Conservation (phyloP, 2,329 filamentous ascomycete species). For the Penicillium italicum region DNA sequence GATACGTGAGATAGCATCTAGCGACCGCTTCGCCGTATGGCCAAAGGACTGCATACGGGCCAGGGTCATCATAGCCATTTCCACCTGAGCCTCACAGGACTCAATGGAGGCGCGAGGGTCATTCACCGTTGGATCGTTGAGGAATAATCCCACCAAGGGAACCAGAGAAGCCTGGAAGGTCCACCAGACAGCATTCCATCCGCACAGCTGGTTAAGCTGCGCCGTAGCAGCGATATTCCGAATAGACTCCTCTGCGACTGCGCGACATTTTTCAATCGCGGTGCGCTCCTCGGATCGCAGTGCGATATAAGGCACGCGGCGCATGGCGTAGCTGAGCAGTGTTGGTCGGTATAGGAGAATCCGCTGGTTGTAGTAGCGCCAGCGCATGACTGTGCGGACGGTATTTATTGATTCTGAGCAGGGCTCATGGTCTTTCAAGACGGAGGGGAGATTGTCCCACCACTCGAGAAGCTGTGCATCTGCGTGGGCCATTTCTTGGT, state of each 20-base stretch:
- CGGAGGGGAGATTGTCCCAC: slow-evolving; percentile 67
- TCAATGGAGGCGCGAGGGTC: slow-evolving; percentile 57
- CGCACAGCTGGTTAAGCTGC: slow-evolving; percentile 69
- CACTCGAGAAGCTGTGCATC: slow-evolving; percentile 68
- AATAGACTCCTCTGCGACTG: slow-evolving; percentile 67
- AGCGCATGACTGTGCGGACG: slow-evolving; percentile 72
- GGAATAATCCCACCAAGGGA: slow-evolving; percentile 68
- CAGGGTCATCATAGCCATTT: slow-evolving; percentile 40
- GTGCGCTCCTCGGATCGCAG: slow-evolving; percentile 60
- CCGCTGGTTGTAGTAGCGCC: slow-evolving; percentile 74
- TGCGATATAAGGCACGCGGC: slow-evolving; percentile 50
- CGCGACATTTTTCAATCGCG: slow-evolving; percentile 65
- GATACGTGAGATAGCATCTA: slow-evolving; percentile 62
- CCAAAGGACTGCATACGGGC: slow-evolving; percentile 62
- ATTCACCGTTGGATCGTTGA: slow-evolving; percentile 45
- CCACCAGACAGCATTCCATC: slow-evolving; percentile 80
- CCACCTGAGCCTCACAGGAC: slow-evolving; percentile 54
- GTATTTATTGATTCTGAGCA: slow-evolving; percentile 69
- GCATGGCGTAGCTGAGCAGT: slow-evolving; percentile 61
- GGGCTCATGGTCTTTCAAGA: slow-evolving; percentile 61
- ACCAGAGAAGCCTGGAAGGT: slow-evolving; percentile 78
- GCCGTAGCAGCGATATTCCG: slow-evolving; percentile 69
- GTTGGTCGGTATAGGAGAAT: slow-evolving; percentile 72
- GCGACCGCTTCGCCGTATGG: slow-evolving; percentile 58
- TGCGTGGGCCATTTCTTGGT: slow-evolving; percentile 62